Evolutionary conservation across 345 rosid genomes (phyloP).

Genomic region (Euphorbia peplus): DNA sequence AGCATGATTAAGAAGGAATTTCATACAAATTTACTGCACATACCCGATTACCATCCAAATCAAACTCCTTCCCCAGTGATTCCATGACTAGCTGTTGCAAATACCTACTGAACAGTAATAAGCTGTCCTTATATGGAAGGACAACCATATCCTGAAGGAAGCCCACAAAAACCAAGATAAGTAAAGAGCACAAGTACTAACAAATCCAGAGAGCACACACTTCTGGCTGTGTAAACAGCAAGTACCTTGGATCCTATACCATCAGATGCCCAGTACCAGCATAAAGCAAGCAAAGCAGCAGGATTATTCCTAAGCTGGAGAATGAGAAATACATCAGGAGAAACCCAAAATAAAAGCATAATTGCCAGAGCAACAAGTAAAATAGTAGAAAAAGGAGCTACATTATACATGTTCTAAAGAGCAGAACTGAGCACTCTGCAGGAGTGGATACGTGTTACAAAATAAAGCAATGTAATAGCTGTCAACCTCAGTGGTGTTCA

Average conservation of each 20-base stretch:
- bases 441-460: too few species aligned
- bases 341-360: neutral
- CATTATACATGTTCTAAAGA: neutral
- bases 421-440: neutral
- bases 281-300: conserved; percentile 88
- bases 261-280: conserved; percentile 95
- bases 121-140: conserved; percentile 98
- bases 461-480: too few species aligned
- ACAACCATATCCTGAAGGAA: conserved; percentile 90
- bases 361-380: neutral
- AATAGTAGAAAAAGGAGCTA: neutral
- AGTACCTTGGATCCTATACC: conserved; percentile 94
- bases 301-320: conserved; percentile 83
- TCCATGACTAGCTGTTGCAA: conserved; percentile 98
- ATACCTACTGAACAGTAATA: conserved; percentile 85
- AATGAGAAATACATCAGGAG: conserved; percentile 10
- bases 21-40: conserved; percentile 25
- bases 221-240: conserved; percentile 3
- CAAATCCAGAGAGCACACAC: conserved; percentile 13
- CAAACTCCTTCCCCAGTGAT: conserved; percentile 97
- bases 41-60: conserved; percentile 91
- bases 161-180: conserved; percentile 4
- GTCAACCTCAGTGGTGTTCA: too few species aligned
- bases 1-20: neutral
- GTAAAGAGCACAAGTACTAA: neutral